Base-by-base conservation (phyloP, 257 asterid genomes). In the Nicotiana paniculata region DNA sequence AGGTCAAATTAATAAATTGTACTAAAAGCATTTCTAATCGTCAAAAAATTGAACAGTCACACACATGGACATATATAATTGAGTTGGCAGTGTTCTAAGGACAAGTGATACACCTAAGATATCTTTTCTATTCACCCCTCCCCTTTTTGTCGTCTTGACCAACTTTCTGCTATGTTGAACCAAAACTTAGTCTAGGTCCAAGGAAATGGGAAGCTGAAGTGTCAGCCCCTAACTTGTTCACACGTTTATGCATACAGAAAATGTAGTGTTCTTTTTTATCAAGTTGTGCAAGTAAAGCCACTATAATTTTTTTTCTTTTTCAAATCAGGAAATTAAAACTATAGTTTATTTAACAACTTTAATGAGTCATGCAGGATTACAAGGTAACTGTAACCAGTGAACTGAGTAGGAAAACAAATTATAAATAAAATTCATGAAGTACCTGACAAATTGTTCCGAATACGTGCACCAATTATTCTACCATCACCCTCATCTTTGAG, bases 371-470 rank as follows among this genome's bases (percentile, higher is more conserved):
- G n/a, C 11, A 46, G 37, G 59, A 12, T 46, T 13, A 46, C 39
- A 72, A 72, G 39, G 39, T 72, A 72, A 46, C 8, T 28, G 10
- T 15, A 51, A 75, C 17, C 46, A 74, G 4, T 3, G 80, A 51
- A 75, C 63, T 28, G 63, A 75, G 63, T 75, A 26, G 63, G 63
- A 48, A 74, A 10, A 75, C 63, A 26, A 28, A 24, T 51, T 51
- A 3, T 28, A 77, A 33, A 55, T 39, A 67, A 32, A 28, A 83
- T 54, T 69, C 59, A 28, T 74, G 68, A 55, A 39, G 77, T 85
- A 95, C 99, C 99, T 85, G 98, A 89, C 89, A 93, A 37, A 81
- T 89, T 83, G 86, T 94, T 92, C 82, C 93, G 91, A 59, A 96
- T 90, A 51, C 92, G 95, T 66, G 98, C 99, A 79, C 99, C 98